phyloP scores from a whole-genome alignment of 2,329 filamentous ascomycete species.

The Exophiala bonariae region DNA sequence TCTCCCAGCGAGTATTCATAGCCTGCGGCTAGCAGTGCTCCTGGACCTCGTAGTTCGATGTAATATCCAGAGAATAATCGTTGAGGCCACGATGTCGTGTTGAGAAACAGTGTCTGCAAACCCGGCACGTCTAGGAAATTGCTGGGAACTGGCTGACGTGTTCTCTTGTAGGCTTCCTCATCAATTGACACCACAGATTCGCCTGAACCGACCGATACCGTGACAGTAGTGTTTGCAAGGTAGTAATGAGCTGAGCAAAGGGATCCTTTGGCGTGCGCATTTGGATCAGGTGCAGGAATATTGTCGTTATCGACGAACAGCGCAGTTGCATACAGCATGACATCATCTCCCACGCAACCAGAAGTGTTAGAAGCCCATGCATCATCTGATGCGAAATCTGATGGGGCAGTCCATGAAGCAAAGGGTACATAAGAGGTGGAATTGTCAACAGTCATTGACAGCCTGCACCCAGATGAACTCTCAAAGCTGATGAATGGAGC shows the following conservation, averaged over 20 bases:
- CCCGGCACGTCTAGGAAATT: not conserved
- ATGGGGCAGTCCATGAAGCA: not conserved
- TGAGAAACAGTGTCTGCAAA: not conserved
- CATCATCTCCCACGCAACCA: not conserved
- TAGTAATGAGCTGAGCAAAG: not conserved
- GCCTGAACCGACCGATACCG: not conserved
- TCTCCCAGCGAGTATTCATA: not conserved
- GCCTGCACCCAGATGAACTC: not conserved
- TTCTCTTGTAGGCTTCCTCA: not conserved
- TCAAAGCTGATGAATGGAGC: not conserved
- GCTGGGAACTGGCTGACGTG: not conserved
- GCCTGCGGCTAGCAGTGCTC: not conserved
- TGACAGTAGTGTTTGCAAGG: not conserved
- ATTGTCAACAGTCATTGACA: not conserved
- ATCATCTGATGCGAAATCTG: not conserved
- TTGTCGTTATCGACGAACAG: not conserved
- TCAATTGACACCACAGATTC: not conserved
- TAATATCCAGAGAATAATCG: not conserved
- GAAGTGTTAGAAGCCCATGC: not conserved
- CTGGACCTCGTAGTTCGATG: not conserved
- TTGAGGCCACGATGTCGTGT: not conserved
- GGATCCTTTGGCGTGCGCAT: not conserved
- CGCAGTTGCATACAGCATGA: not conserved
- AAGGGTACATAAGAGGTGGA: not conserved
- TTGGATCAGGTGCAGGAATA: not conserved